Conservation (phyloP, 805 yeast species). For the Candida succiphila region DNA sequence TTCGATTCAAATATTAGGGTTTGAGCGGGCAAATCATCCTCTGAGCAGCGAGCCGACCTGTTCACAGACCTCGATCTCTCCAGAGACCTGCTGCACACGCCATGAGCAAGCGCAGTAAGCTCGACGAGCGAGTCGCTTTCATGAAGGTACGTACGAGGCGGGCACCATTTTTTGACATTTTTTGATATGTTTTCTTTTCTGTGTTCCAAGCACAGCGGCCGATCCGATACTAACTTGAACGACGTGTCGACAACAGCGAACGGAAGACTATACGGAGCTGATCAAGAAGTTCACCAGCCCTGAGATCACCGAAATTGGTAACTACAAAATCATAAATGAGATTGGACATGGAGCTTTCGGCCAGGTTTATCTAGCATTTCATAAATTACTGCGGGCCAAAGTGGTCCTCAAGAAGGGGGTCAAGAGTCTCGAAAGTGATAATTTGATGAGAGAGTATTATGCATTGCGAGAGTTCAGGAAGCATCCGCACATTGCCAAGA, state of each 20-base stretch:
- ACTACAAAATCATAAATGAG: slow-evolving; percentile 59
- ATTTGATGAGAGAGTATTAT: slow-evolving; percentile 81
- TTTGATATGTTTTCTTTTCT: background rate
- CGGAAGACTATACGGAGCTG: slow-evolving; percentile 27
- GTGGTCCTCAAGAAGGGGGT: slow-evolving; percentile 78
- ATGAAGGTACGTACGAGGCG: slow-evolving; percentile 18
- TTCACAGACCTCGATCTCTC: background rate
- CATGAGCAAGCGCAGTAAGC: slow-evolving; percentile 15
- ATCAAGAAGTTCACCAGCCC: slow-evolving; percentile 23
- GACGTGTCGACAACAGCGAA: too few species aligned
- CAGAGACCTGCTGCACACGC: background rate
- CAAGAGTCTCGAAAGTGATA: slow-evolving; percentile 40
- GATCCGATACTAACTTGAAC: background rate
- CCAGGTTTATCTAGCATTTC: slow-evolving; percentile 78
- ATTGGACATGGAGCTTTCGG: slow-evolving; percentile 95
- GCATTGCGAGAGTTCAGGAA: slow-evolving; percentile 69
- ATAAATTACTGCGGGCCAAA: slow-evolving; percentile 60
- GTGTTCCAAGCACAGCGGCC: background rate
- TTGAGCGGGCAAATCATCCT: too few species aligned
- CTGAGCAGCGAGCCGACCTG: background rate
- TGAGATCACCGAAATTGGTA: slow-evolving; percentile 63
- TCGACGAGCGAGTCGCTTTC: slow-evolving; percentile 20
- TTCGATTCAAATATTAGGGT: too few species aligned
- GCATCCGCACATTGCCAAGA: slow-evolving; percentile 74
- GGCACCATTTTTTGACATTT: background rate